phyloP scores from a whole-genome alignment of 2,329 filamentous ascomycete species.

The Dothideomycetidae sp. region DNA sequence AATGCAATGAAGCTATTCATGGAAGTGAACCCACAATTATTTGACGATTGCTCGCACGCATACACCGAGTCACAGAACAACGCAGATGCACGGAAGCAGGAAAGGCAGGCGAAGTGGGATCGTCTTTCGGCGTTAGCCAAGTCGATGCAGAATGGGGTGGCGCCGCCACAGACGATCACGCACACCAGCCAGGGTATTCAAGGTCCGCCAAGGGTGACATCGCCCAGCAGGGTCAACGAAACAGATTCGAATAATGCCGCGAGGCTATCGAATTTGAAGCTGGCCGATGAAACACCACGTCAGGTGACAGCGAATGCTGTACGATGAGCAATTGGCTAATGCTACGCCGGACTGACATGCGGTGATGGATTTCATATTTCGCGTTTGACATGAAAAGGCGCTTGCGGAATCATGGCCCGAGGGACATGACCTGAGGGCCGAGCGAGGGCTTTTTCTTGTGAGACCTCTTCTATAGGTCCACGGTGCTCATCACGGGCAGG shows the following conservation, averaged over 20 bases:
- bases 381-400: too few relatives aligned
- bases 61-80: slow-evolving; percentile 95
- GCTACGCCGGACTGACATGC: too few relatives aligned
- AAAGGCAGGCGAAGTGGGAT: slow-evolving; percentile 80
- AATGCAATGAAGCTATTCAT: slow-evolving; percentile 99
- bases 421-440: too few relatives aligned
- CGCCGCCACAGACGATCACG: slow-evolving; percentile 14
- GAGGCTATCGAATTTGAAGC: slow-evolving; percentile 73
- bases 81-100: slow-evolving; percentile 67
- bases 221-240: slow-evolving; percentile 48
- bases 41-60: slow-evolving; percentile 96
- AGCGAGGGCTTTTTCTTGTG: too few relatives aligned
- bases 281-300: slow-evolving; percentile 55
- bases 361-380: too few relatives aligned
- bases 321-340: too few relatives aligned
- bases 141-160: slow-evolving; percentile 42
- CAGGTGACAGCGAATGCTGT: slow-evolving; percentile 4
- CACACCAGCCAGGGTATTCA: slow-evolving; percentile 10
- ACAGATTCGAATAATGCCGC: slow-evolving; percentile 66
- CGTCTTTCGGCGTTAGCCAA: slow-evolving; percentile 68
- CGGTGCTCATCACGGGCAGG: too few relatives aligned
- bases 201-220: slow-evolving; percentile 23
- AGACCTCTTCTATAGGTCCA: too few relatives aligned
- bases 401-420: too few relatives aligned
- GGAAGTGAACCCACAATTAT: slow-evolving; percentile 97